Evolutionary conservation across 2,329 filamentous ascomycete species (phyloP), one percentile per base, ranked within the genome.

Genomic region (Myrmaecium sp.): DNA sequence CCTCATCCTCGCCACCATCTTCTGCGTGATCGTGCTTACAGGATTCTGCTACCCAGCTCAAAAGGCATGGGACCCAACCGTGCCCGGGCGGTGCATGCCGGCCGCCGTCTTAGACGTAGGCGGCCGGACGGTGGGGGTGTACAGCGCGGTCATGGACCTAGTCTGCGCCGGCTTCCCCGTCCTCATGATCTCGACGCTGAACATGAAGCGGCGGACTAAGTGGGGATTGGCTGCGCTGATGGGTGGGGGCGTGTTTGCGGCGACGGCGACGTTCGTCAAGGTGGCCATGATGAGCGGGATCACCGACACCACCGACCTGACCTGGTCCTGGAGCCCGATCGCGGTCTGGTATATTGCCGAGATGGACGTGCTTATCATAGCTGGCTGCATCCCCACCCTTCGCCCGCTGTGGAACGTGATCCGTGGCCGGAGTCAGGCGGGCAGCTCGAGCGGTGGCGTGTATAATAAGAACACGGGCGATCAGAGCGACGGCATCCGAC

Each of bases 351-450:
- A 21, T 14, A 29, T 14, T 21, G 27, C 27, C n/a, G n/a, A n/a
- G n/a, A n/a, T n/a, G n/a, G n/a, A n/a, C n/a, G n/a, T n/a, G n/a
- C n/a, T 49, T 33, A 44, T 52, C 23, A 44, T 51, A 23, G 46
- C 46, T 7, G 41, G 44, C 4, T 51, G 48, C 35, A 51, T 52
- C 20, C 48, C 48, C 6, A 49, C 43, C 17, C 36, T 52, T 1
- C 38, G 38, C 12, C 48, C 48, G 2, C 30, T 51, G n/a, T n/a
- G n/a, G n/a, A n/a, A n/a, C n/a, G n/a, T n/a, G n/a, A n/a, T n/a
- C n/a, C n/a, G n/a, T n/a, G n/a, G n/a, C n/a, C n/a, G n/a, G n/a
- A n/a, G n/a, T n/a, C n/a, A n/a, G n/a, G n/a, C n/a, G n/a, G n/a
- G n/a, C n/a, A n/a, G n/a, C n/a, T n/a, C n/a, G n/a, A n/a, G n/a